phyloP scores from a whole-genome alignment of 2,329 filamentous ascomycete species.

The Fusarium albosuccineum region DNA sequence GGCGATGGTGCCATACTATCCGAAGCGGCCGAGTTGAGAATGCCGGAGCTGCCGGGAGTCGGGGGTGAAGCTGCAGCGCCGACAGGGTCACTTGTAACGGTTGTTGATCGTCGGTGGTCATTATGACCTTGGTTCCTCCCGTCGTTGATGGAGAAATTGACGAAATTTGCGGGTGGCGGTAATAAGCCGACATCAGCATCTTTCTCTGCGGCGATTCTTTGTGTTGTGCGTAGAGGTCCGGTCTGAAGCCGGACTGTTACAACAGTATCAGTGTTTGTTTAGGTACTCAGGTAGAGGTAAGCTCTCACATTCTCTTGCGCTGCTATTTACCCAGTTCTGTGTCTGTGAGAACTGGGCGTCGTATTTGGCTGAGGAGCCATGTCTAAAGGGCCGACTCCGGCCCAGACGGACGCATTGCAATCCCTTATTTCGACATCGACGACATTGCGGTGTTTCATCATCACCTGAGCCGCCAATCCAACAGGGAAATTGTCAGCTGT shows the following conservation, averaged over 20 bases:
- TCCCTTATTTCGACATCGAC: constrained; percentile 23
- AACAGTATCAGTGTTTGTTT: neutral
- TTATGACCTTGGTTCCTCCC: neutral
- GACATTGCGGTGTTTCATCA: constrained; percentile 10
- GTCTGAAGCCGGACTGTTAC: constrained; percentile 35
- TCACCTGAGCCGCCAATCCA: constrained; percentile 20
- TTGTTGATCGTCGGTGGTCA: neutral
- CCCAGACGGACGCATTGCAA: constrained; percentile 27
- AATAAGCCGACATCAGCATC: accelerated
- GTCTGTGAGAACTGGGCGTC: constrained; percentile 37
- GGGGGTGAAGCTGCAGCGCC: neutral
- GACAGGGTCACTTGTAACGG: neutral
- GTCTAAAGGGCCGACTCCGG: constrained; percentile 26
- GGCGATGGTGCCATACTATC: constrained; percentile 8
- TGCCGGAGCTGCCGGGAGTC: neutral
- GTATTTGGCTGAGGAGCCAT: constrained; percentile 42
- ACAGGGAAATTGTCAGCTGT: constrained; percentile 16
- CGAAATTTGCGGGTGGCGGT: accelerated
- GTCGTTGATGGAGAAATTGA: neutral
- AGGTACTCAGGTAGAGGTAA: accelerated
- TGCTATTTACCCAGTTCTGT: constrained; percentile 41
- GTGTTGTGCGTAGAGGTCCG: constrained; percentile 1
- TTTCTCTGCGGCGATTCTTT: constrained; percentile 21
- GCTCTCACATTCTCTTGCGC: constrained; percentile 32
- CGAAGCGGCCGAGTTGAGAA: neutral